phyloP scores from a whole-genome alignment of 2,329 filamentous ascomycete species.

The Paecilomyces sp. region DNA sequence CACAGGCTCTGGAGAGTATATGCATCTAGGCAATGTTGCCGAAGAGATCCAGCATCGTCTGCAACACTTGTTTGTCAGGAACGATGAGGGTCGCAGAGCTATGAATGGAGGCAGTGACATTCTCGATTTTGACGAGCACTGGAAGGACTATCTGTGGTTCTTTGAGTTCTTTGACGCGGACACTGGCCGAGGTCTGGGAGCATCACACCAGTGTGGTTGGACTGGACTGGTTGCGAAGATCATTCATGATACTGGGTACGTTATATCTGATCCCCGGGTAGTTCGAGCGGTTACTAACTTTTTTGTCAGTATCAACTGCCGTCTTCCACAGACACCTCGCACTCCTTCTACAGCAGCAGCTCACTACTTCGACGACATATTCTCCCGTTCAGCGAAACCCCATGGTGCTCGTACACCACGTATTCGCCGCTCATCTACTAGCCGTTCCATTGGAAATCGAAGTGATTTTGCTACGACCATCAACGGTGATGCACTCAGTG shows the following conservation, averaged over 20 bases:
- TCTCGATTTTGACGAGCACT: slow-evolving; percentile 85
- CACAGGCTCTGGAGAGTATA: slow-evolving; percentile 84
- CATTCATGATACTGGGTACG: slow-evolving; percentile 95
- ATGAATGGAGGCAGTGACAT: slow-evolving; percentile 79
- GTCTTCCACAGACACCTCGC: slow-evolving; percentile 85
- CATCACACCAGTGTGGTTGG: slow-evolving; percentile 94
- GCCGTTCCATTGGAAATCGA: slow-evolving; percentile 73
- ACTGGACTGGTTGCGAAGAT: slow-evolving; percentile 91
- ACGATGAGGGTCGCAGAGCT: slow-evolving; percentile 77
- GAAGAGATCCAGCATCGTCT: slow-evolving; percentile 93
- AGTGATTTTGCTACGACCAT: slow-evolving; percentile 63
- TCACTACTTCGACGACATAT: slow-evolving; percentile 93
- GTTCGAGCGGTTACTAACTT: slow-evolving; percentile 32
- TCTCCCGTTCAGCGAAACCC: slow-evolving; percentile 50
- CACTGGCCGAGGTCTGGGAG: slow-evolving; percentile 77
- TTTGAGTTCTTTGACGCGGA: slow-evolving; percentile 97
- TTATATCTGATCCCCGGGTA: slow-evolving; percentile 8
- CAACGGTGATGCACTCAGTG: slow-evolving; percentile 19
- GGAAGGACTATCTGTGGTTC: slow-evolving; percentile 93
- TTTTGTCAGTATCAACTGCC: slow-evolving; percentile 65
- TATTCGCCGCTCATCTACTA: slow-evolving; percentile 72
- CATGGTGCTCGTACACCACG: slow-evolving; percentile 42
- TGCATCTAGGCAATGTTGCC: slow-evolving; percentile 91
- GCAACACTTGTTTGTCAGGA: slow-evolving; percentile 81
- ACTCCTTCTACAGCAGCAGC: slow-evolving; percentile 76